Conservation (phyloP, 345 rosid species). For the Syzygium oleosum region DNA sequence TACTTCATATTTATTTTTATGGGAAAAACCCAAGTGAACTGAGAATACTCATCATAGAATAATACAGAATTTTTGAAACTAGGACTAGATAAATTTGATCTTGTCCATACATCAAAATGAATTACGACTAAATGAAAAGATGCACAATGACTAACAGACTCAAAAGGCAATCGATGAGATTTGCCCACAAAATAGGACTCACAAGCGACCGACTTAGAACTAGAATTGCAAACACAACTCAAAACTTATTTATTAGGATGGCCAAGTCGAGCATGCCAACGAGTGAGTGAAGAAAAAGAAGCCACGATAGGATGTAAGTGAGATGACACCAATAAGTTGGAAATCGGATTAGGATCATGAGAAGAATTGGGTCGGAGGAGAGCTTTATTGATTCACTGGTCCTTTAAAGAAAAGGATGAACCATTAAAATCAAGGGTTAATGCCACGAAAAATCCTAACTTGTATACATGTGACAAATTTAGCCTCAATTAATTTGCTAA, state of each 20-base stretch:
- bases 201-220: neutral
- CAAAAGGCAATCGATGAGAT: neutral
- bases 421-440: neutral
- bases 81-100: neutral
- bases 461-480: too few relatives aligned
- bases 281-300: neutral
- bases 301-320: neutral
- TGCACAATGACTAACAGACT: neutral
- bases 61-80: neutral
- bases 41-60: neutral
- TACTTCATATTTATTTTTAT: neutral
- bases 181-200: neutral
- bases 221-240: too few relatives aligned
- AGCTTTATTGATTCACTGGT: neutral
- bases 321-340: neutral
- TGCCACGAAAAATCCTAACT: too few relatives aligned
- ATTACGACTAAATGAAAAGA: neutral
- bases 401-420: neutral
- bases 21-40: neutral
- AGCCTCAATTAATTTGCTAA: too few relatives aligned
- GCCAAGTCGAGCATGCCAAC: neutral
- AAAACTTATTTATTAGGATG: neutral
- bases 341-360: neutral
- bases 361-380: neutral
- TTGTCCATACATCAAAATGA: neutral